Base-by-base conservation (phyloP, 208 protist species). In the Crithidia expoeki region DNA sequence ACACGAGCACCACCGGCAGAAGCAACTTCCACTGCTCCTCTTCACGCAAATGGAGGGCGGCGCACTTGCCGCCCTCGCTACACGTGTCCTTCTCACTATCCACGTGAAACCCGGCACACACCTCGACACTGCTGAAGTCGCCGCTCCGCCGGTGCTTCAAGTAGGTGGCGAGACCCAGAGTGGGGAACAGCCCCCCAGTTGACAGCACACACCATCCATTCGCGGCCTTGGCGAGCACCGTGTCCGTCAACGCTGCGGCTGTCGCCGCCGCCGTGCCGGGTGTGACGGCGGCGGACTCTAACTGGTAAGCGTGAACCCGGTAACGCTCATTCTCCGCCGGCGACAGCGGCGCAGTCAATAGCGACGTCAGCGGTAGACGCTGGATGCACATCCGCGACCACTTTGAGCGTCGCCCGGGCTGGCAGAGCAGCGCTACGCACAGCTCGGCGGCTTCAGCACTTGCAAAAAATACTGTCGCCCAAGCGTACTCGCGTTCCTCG, bases 331-430 rank as follows among this genome's bases (percentile, higher is more conserved):
- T 58, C 50, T 77, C 72, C 21, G 62, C 57, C 9, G 64, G 12
- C 1, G 58, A 55, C 33, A 71, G 32, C 30, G 72, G 72, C 57
- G 72, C 58, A 33, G 25, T 17, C n/a, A 25, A 21, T 4, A 25
- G 27, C 9, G 72, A 72, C 2, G 64, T 44, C 5, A 72, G 23
- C 9, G 72, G 72, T 12, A 77, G 50, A 11, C 72, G 72, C 57
- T 77, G 72, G 16, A 77, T 65, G 53, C 63, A 56, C 34, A 77
- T 11, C 3, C 64, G 64, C 11, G 64, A 33, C 72, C 72, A 77
- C 50, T 77, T 77, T 4, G 72, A 77, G 58, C 72, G 72, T 17
- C 72, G 58, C 0, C 72, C 72, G 0, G 72, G 72, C 72, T 77
- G 72, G 28, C 72, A 77, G 7, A 77, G 34, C 23, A 51, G 42